Conservation (phyloP, 2,329 filamentous ascomycete species). For the Didymosphaeria variabile region DNA sequence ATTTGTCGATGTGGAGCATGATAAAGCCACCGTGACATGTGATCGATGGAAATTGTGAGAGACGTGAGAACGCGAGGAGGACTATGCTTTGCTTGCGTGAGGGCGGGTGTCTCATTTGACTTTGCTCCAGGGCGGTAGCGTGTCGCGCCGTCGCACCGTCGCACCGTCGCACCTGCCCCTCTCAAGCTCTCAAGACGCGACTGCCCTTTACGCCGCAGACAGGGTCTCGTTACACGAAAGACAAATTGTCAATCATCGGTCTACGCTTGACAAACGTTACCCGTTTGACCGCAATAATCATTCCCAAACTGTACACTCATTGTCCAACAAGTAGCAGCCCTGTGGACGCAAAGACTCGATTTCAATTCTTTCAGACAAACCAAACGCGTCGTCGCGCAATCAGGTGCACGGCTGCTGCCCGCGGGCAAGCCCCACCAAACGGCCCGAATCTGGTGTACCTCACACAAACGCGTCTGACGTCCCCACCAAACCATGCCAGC, state of each 20-base stretch:
- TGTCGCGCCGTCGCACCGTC: neutral
- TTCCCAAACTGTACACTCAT: neutral
- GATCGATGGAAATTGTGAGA: slow-evolving; percentile 15
- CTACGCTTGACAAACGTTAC: neutral
- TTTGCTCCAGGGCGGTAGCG: slow-evolving; percentile 2
- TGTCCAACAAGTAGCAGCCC: neutral
- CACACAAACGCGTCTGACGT: neutral
- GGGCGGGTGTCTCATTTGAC: slow-evolving; percentile 1
- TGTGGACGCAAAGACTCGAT: neutral
- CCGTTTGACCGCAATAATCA: neutral
- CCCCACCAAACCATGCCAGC: slow-evolving; percentile 8
- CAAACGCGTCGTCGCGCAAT: slow-evolving; percentile 35
- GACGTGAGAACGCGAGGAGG: slow-evolving; percentile 11
- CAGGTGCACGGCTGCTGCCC: slow-evolving; percentile 27
- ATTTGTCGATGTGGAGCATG: slow-evolving; percentile 7
- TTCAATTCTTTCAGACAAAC: neutral
- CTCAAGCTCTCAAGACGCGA: neutral
- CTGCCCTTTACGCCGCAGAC: neutral
- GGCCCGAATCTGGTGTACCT: neutral
- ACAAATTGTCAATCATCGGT: neutral
- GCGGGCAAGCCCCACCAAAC: slow-evolving; percentile 13
- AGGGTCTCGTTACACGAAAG: neutral
- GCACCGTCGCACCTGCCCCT: neutral
- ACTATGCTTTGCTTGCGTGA: neutral
- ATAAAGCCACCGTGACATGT: slow-evolving; percentile 19